Base-by-base conservation (phyloP, 1,284 basidiomycete genomes). In the Irpex sp. region DNA sequence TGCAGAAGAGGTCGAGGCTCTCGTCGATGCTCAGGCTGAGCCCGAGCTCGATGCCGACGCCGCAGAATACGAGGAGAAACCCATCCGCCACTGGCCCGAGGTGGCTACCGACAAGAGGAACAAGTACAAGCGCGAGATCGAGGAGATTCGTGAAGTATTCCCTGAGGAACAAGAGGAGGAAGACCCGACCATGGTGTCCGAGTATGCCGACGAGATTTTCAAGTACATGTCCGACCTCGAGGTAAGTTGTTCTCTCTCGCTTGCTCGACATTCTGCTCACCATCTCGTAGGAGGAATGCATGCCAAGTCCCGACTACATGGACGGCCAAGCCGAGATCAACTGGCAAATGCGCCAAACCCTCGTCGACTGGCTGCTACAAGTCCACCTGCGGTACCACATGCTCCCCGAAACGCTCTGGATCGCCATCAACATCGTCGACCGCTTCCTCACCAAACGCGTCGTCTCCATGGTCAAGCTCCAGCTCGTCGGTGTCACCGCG, bases 301-400 rank as follows among this genome's bases (percentile, higher is more conserved):
- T 99, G 95, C 93, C 97, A 46, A 92, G 90, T 69, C 87, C 95
- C 1, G 86, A 94, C 70, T 99, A 99, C 77, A 98, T 99, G 91
- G 86, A 90, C 56, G 89, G 89, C 61, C 97, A 99, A 77, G 89
- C 87, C 64, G 97, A 99, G 78, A 93, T 99, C 70, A 93, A 90
- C 68, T 98, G 97, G 97, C 79, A 83, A 36, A 97, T 97, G 95
- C 94, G 97, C 56, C 90, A 94, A 70, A 94, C 95, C 43, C 88
- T 99, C 59, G 91, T 98, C 69, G 97, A 99, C 81, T 99, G 97
- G 97, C 83, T 99, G 56, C 88, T 98, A 70, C 96, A 98, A 75
- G 93, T 98, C 35, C 97, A 99, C 80, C 80, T 94, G 70, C 94
- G 96, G 67, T 99, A 98, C 83, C 94, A 97, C 75, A 90, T 99